Evolutionary conservation across 139 green algal species (phyloP).

Genomic region (Asterochloris sp.): DNA sequence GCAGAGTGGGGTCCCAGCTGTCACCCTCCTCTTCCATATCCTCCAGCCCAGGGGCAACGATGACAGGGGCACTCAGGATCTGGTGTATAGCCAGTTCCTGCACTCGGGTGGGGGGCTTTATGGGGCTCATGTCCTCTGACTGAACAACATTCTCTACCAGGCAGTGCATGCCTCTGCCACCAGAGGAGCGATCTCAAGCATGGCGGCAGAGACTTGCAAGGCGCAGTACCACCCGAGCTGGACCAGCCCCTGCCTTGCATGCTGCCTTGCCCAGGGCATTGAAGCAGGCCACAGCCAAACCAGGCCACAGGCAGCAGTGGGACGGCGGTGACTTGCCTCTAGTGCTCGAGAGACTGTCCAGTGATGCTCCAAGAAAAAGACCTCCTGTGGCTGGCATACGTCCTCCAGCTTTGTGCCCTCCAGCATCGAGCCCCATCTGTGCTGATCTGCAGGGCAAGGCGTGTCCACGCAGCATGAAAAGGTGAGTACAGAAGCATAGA

Average conservation of each 20-base stretch:
- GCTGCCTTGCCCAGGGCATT: no score
- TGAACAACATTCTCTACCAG: background rate
- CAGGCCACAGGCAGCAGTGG: background rate
- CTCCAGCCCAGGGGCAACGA: conserved; percentile 35
- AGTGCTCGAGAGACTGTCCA: conserved; percentile 46
- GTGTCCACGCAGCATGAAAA: no score
- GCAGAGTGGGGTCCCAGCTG: conserved; percentile 34
- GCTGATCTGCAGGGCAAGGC: no score
- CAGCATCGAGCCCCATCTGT: no score
- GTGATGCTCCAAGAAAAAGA: conserved; percentile 53
- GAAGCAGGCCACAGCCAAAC: no score
- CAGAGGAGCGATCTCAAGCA: background rate
- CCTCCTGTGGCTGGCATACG: conserved; percentile 22
- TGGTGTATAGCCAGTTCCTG: conserved; percentile 49
- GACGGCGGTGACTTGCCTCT: conserved; percentile 13
- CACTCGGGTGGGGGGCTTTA: background rate
- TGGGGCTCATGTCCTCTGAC: background rate
- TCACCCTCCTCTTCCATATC: conserved; percentile 8
- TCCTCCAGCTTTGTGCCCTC: no score
- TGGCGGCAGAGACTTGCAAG: background rate
- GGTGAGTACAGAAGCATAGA: no score
- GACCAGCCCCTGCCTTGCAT: no score
- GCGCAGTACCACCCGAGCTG: no score
- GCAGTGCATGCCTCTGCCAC: no score
- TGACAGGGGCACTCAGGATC: conserved; percentile 66